phyloP scores from a whole-genome alignment of 1,284 basidiomycete species.

The Leccinum brunneo-olivaceum region DNA sequence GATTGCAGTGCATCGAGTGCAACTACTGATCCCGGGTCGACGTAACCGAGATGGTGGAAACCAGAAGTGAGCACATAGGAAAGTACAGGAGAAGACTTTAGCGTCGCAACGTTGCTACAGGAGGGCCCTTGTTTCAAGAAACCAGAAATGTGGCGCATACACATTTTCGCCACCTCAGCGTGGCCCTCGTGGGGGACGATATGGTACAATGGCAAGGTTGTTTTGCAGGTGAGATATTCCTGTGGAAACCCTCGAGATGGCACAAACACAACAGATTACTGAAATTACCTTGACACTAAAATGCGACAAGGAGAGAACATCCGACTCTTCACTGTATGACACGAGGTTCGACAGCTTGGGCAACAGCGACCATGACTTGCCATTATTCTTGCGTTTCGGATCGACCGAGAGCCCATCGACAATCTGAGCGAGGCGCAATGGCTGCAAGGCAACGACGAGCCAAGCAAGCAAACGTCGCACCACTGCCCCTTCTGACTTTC shows the following conservation, averaged over 20 bases:
- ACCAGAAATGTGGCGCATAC: background rate
- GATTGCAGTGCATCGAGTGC: background rate
- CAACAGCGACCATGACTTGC: background rate
- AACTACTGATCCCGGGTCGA: background rate
- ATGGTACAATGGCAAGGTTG: background rate
- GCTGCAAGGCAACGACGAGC: conserved; percentile 1
- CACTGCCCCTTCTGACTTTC: background rate
- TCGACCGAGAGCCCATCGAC: background rate
- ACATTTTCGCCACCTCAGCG: background rate
- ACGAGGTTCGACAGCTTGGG: conserved; percentile 1
- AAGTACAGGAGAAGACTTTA: background rate
- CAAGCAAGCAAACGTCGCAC: background rate
- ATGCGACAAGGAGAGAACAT: background rate
- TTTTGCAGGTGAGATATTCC: conserved; percentile 1
- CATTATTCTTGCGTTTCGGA: too few species aligned
- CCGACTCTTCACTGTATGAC: background rate
- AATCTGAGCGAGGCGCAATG: background rate
- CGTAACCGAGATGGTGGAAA: conserved; percentile 3
- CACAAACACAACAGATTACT: background rate
- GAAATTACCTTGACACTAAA: background rate
- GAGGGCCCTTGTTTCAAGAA: background rate
- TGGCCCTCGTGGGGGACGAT: background rate
- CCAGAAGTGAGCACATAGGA: background rate
- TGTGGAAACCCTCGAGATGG: background rate
- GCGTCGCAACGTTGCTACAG: background rate